Base-by-base conservation (phyloP, 441 rosid species). In the Isatis lusitanica region DNA sequence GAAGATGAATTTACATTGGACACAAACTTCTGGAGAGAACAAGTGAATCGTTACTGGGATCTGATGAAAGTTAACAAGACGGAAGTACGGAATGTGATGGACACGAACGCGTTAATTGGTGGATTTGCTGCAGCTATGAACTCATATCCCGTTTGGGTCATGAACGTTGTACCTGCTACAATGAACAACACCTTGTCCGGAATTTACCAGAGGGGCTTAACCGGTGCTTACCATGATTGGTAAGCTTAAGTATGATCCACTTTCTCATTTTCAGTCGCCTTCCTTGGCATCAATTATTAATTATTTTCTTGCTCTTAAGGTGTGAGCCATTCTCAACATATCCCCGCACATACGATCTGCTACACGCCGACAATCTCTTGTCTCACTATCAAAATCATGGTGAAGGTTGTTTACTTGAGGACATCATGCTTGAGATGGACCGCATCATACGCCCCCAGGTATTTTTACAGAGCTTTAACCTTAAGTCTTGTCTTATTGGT, bases 311-410 rank as follows among this genome's bases (percentile, higher is more conserved):
- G 43, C 2, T 28, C 12, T 4, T 79, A 6, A 92, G 99, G 98
- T 92, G 95, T 76, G 99, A 95, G 77, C 81, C 98, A 62, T 92
- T 92, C 83, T 92, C 99, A 61, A 92, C 98, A 15, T 95, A 95
- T 82, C 97, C 99, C 2, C 94, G 97, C 63, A 87, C 96, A 1
- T 89, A 95, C 21, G 96, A 92, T 84, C 68, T 95, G 76, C 63
- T 95, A 86, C 99, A 92, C 73, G 90, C 87, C 21, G 78, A 83
- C 78, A 81, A 82, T 70, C 83, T 95, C 72, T 83, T 95, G 63
- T 74, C 91, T 67, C 89, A 82, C 66, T 85, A 90, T 65, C 77
- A 80, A 69, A 78, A 65, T 21, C 75, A 35, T 36, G 82, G 84
- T 70, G 87, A 84, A 62, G 85, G 84, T 76, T 95, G 98, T 83